phyloP scores from a whole-genome alignment of 805 yeast species.

The Nakazawaea anatomiae region DNA sequence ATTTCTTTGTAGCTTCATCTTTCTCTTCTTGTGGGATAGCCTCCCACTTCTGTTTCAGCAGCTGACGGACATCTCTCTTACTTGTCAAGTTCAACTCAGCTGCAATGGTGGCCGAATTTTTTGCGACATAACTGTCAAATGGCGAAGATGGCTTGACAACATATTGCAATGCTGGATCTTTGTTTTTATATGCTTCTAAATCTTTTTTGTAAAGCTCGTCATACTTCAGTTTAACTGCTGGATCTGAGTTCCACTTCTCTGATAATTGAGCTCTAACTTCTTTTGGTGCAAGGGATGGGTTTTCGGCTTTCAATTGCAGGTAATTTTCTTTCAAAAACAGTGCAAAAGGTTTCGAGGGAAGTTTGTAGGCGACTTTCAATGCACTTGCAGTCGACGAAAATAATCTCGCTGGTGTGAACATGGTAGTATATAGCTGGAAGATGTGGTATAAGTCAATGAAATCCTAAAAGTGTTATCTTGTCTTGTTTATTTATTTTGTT shows the following conservation, averaged over 20 bases:
- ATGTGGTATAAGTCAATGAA: too few species aligned
- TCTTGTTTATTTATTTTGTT: neutral
- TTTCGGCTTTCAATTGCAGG: neutral
- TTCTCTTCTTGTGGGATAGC: neutral
- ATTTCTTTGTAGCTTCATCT: neutral
- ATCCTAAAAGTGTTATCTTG: neutral
- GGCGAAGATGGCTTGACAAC: slow-evolving; percentile 4
- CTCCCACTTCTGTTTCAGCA: neutral
- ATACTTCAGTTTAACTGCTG: neutral
- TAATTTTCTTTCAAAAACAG: neutral
- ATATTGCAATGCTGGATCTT: slow-evolving; percentile 4
- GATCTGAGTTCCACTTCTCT: slow-evolving; percentile 1
- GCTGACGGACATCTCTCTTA: neutral
- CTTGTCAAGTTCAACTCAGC: neutral
- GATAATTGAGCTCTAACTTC: neutral
- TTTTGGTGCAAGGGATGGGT: neutral
- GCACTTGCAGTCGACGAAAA: slow-evolving; percentile 1
- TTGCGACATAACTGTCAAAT: neutral
- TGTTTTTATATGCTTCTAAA: slow-evolving; percentile 2
- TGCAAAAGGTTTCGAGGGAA: neutral
- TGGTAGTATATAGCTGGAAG: neutral
- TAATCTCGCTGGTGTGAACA: neutral
- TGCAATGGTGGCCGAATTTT: neutral
- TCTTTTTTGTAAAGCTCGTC: neutral
- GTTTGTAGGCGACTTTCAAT: slow-evolving; percentile 2